phyloP scores from a whole-genome alignment of 805 yeast genomes.

The Sugiyamaella smithiae region DNA sequence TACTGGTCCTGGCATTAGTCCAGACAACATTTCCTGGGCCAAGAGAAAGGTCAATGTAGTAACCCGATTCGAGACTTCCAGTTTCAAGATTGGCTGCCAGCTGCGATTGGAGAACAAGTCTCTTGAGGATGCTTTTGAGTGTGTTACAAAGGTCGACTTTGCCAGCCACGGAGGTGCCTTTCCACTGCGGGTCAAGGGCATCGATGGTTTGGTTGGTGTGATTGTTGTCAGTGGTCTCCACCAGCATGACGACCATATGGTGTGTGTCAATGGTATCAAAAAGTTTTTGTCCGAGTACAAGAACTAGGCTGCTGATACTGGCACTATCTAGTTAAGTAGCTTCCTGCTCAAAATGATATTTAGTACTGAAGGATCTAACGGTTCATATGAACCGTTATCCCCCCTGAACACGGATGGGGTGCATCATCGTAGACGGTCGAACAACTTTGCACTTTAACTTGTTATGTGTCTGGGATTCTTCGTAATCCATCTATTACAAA shows the following conservation, averaged over 20 bases:
- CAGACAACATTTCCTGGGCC: constrained; percentile 33
- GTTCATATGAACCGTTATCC: no score
- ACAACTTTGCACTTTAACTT: no score
- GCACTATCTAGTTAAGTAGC: no score
- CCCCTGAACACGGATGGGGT: no score
- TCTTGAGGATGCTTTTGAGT: constrained; percentile 20
- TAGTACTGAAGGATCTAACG: no score
- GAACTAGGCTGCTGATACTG: not conserved
- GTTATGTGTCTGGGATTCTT: no score
- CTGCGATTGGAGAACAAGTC: constrained; percentile 23
- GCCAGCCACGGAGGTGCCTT: constrained; percentile 34
- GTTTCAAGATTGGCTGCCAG: constrained; percentile 31
- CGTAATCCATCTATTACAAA: no score
- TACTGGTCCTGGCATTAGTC: constrained; percentile 30
- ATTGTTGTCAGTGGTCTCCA: constrained; percentile 31
- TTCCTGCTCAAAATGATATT: no score
- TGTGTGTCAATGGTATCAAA: constrained; percentile 24
- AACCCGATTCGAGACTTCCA: constrained; percentile 28
- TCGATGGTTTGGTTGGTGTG: constrained; percentile 32
- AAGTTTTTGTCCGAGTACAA: constrained; percentile 11
- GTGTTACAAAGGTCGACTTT: constrained; percentile 25
- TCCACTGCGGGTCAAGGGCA: constrained; percentile 32
- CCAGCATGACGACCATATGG: constrained; percentile 31
- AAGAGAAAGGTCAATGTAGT: constrained; percentile 30
- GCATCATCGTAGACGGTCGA: no score